Evolutionary conservation across 768 basidiomycete species (phyloP).

Genomic region (Pleurotus eryngii): DNA sequence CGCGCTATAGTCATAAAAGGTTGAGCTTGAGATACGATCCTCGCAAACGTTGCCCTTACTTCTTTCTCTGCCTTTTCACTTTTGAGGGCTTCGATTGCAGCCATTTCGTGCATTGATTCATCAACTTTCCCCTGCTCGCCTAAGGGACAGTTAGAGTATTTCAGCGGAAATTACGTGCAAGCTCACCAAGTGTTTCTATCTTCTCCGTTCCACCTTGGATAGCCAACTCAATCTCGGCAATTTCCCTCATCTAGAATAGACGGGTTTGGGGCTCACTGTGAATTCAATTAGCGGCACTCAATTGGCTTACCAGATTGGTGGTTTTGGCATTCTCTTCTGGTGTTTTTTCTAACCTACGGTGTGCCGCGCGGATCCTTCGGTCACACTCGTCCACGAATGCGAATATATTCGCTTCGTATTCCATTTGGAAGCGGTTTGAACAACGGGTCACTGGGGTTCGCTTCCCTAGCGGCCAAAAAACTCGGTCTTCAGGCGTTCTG

Average conservation of each 20-base stretch:
- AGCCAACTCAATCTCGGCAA: constrained; percentile 97
- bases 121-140: constrained; percentile 99
- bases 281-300: too few species aligned
- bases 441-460: constrained; percentile 73
- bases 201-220: constrained; percentile 99
- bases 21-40: neutral
- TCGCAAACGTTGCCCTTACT: constrained; percentile 37
- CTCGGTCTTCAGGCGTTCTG: constrained; percentile 88
- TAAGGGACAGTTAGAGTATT: constrained; percentile 26
- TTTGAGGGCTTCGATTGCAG: constrained; percentile 96
- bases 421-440: constrained; percentile 86
- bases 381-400: constrained; percentile 98
- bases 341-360: constrained; percentile 95
- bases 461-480: constrained; percentile 77
- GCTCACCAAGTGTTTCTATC: constrained; percentile 85
- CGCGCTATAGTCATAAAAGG: constrained; percentile 50
- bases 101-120: constrained; percentile 97
- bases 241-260: constrained; percentile 84
- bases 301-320: constrained; percentile 73
- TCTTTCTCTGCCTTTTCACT: constrained; percentile 95
- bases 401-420: constrained; percentile 95
- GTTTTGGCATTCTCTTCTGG: constrained; percentile 99
- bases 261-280: too few species aligned
- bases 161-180: constrained; percentile 12
- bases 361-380: constrained; percentile 89